Percentiles rank a stretch among this genome's conserved stretches.
Evolutionary conservation across 1,139 yeast species (phyloP).

Genomic region (Magnusiomyces ingens): DNA sequence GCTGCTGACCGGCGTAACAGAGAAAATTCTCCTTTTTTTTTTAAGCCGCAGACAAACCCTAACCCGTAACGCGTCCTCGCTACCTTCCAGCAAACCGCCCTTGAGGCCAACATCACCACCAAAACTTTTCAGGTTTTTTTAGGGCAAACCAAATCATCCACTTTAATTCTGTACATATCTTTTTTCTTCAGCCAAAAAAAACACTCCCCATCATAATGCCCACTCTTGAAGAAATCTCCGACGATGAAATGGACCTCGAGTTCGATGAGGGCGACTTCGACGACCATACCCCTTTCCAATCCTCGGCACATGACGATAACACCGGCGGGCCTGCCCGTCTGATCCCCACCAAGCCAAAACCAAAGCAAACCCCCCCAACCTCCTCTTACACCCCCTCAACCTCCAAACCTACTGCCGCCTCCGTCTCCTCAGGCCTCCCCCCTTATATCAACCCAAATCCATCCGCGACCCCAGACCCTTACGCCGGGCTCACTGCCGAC

Average conservation of each 20-base stretch:
- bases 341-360: neutral
- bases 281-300: neutral
- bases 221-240: slow-evolving; percentile 3
- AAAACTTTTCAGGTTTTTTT: neutral
- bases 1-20: too few relatives aligned
- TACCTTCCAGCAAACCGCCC: neutral
- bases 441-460: slow-evolving; percentile 6
- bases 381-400: slow-evolving; percentile 13
- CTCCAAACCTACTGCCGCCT: slow-evolving; percentile 8
- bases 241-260: slow-evolving; percentile 3
- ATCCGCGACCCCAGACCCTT: slow-evolving; percentile 8
- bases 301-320: neutral
- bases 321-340: slow-evolving; percentile 1
- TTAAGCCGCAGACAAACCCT: neutral
- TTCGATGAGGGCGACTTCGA: slow-evolving; percentile 1
- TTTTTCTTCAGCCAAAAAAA: neutral
- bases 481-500: slow-evolving; percentile 4
- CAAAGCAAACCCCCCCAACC: slow-evolving; percentile 8
- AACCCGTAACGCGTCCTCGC: neutral
- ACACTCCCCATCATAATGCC: neutral
- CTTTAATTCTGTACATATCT: neutral
- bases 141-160: neutral
- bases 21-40: neutral
- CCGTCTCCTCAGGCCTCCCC: neutral
- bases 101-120: too few relatives aligned